Base-by-base conservation (phyloP, 495 filamentous ascomycete species). In the Aspergillus kassunensis region DNA sequence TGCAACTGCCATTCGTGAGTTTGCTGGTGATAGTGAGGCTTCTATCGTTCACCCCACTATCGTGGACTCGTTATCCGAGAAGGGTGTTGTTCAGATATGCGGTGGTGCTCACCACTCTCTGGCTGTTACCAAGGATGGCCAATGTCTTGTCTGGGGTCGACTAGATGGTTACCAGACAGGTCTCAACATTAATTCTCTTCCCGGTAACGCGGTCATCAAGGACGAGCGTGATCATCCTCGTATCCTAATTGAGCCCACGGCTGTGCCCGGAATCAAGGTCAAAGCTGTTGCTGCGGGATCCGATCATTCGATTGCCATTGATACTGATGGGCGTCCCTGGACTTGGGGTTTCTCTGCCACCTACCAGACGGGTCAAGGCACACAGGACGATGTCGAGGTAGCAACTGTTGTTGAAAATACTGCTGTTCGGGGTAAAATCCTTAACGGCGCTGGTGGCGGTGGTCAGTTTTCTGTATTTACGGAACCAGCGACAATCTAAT, bases 1-100 rank as follows among this genome's bases (percentile, higher is more conserved):
- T 40, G 84, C 92, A 66, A 88, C 85, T 9, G 93, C 88, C 37
- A 77, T 90, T 46, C 73, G 75, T 11, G 78, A 81, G 11, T 79
- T 80, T 41, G 89, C 84, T 20, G 90, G 90, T 50, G 78, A 83
- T 19, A 77, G 84, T 49, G 77, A 76, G 47, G 79, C 82, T 25
- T 72, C 75, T 33, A 73, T 87, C 44, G 66, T 76, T 7, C 74
- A 75, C 37, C 84, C 86, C 2, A 76, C 77, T 11, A 63, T 81
- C 13, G 83, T 90, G 31, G 54, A 82, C 7, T 77, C 75, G 4
- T 78, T 97, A 18, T 66, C 68, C 10, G 60, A 56, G 9, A 62
- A 58, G 34, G 62, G 66, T 23, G 64, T 87, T 35, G 67, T 49
- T 19, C 66, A 70, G 42, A 66, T 87, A 21, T 66, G 60, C 37